phyloP scores from a whole-genome alignment of 352 stramenopile species.

The Elongisporangium anandrum region DNA sequence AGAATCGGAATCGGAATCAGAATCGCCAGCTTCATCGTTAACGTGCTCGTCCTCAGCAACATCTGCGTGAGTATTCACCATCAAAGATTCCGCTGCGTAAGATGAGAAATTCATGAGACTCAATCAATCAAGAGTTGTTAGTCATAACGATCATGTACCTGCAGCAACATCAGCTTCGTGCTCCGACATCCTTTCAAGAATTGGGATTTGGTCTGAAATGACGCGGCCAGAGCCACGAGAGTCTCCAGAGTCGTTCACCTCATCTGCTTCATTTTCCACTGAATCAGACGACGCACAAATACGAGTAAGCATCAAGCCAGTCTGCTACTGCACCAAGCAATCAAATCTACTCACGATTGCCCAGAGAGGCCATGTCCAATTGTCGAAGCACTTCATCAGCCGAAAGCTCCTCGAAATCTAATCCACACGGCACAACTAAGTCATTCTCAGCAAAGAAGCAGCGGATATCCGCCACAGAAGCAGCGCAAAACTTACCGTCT shows the following conservation, averaged over 20 bases:
- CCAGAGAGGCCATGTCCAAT: slow-evolving; percentile 17
- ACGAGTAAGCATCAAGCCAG: background rate
- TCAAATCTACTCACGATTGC: background rate
- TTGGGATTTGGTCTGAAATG: background rate
- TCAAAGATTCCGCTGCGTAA: no score
- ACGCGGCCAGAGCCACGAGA: background rate
- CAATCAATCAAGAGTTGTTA: background rate
- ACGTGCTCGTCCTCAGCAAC: background rate
- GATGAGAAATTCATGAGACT: no score
- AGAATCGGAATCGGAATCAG: slow-evolving; percentile 2
- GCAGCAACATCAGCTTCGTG: background rate
- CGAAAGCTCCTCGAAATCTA: slow-evolving; percentile 12
- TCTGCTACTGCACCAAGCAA: background rate
- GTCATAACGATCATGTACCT: background rate
- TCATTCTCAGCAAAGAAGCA: background rate
- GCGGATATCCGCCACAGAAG: background rate
- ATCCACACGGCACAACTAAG: background rate
- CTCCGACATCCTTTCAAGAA: background rate
- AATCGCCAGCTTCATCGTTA: slow-evolving; percentile 9
- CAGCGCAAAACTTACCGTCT: background rate
- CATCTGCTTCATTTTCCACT: background rate
- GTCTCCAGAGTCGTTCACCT: background rate
- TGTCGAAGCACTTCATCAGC: slow-evolving; percentile 33
- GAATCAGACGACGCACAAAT: background rate
- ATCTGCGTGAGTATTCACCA: no score